Evolutionary conservation across 805 yeast genomes (phyloP).

Genomic region (Pichia phayaonensis): DNA sequence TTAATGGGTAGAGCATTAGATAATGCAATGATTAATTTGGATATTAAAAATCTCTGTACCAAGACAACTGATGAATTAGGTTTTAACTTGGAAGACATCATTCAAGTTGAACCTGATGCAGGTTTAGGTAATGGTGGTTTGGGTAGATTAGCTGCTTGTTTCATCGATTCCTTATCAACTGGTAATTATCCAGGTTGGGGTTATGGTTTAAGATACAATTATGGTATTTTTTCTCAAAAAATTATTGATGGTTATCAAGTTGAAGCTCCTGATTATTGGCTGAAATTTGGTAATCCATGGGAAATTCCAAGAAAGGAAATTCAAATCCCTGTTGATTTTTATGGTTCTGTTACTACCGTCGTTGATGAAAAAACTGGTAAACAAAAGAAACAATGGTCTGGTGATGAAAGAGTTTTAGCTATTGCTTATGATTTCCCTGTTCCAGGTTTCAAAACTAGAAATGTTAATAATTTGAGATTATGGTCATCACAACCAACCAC

Average conservation of each 20-base stretch:
- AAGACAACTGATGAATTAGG: conserved; percentile 66
- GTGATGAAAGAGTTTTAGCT: conserved; percentile 85
- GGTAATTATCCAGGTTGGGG: conserved; percentile 95
- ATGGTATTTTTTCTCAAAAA: conserved; percentile 87
- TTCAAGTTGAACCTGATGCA: conserved; percentile 87
- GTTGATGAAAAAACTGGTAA: conserved; percentile 47
- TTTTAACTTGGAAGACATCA: conserved; percentile 77
- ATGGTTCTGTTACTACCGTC: conserved; percentile 65
- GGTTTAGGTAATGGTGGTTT: conserved; percentile 94
- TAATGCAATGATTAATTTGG: conserved; percentile 80
- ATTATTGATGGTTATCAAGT: conserved; percentile 90
- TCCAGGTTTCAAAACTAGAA: conserved; percentile 78
- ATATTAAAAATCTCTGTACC: conserved; percentile 51
- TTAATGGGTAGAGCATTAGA: conserved; percentile 94
- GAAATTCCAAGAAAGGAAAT: conserved; percentile 83
- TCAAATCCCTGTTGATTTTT: conserved; percentile 83
- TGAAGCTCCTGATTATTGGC: conserved; percentile 93
- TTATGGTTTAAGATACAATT: conserved; percentile 86
- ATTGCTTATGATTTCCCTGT: conserved; percentile 88
- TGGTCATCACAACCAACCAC: conserved; percentile 89
- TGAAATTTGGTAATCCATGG: conserved; percentile 87
- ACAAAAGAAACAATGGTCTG: conserved; percentile 64
- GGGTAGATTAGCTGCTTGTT: conserved; percentile 92
- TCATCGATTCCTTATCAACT: conserved; percentile 80
- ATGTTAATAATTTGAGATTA: conserved; percentile 81